Percentiles rank a stretch among this genome's conserved stretches.
These are phyloP conservation scores for Trypanosoma congolense DNA, from an alignment of 208 protist genomes.

Conservation along the genomic window DNA sequence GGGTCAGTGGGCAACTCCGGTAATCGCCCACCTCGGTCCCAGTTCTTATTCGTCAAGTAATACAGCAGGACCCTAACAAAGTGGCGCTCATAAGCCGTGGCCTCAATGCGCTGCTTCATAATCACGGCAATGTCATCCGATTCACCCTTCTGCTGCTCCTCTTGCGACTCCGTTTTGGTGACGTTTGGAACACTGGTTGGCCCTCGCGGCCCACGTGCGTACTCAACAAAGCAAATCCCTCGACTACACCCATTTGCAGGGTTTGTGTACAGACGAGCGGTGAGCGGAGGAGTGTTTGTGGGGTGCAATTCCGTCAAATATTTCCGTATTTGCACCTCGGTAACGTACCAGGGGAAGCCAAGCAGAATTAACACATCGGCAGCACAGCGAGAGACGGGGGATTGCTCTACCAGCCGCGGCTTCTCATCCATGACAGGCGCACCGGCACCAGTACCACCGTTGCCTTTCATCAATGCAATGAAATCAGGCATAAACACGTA, in stretches of 20 bases:
- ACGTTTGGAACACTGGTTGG: background rate
- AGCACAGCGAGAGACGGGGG: conserved; percentile 13
- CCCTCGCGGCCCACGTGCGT: conserved; percentile 13
- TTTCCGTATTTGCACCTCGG: conserved; percentile 38
- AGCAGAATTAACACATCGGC: conserved; percentile 64
- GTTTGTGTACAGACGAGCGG: conserved; percentile 70
- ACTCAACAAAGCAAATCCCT: conserved; percentile 82
- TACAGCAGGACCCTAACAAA: conserved; percentile 34
- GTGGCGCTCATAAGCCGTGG: conserved; percentile 39
- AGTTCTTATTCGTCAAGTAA: conserved; percentile 50
- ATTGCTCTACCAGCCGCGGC: conserved; percentile 26
- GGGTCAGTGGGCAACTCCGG: conserved; percentile 70
- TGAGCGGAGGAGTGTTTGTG: conserved; percentile 31
- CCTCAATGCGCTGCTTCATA: conserved; percentile 49
- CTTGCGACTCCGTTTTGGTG: background rate
- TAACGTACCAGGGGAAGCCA: conserved; percentile 76
- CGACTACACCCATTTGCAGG: conserved; percentile 69
- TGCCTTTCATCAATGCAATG: too few species aligned
- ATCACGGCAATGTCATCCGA: conserved; percentile 11
- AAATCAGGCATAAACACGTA: too few species aligned
- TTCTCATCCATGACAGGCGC: conserved; percentile 21
- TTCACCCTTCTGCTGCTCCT: conserved; percentile 1
- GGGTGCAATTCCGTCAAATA: conserved; percentile 51
- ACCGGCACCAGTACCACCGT: background rate
- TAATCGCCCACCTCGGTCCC: conserved; percentile 68